These are phyloP conservation scores for Cymbopogon flexuosus DNA, from an alignment of 202 grass and related monocot species.

Conservation along the genomic window DNA sequence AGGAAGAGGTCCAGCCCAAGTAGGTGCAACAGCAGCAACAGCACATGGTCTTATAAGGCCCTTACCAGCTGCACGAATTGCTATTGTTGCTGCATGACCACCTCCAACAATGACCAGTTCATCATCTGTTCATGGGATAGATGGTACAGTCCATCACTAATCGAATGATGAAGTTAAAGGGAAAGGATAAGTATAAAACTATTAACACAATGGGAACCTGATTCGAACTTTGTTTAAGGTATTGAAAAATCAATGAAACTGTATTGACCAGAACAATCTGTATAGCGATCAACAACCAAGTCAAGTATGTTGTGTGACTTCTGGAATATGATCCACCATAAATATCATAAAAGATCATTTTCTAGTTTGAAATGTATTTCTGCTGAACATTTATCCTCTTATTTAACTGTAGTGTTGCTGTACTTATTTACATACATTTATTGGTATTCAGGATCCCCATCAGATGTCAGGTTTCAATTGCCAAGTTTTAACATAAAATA, in stretches of 20 bases:
- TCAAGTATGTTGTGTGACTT: not conserved
- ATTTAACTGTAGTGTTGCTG: not conserved
- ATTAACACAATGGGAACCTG: not conserved
- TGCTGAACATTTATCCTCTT: not conserved
- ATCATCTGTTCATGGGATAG: constrained; percentile 37
- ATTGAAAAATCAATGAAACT: constrained; percentile 1
- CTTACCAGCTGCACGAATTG: constrained; percentile 69
- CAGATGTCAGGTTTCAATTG: constrained; percentile 1
- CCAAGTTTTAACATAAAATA: constrained; percentile 2
- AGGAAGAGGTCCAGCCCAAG: constrained; percentile 89
- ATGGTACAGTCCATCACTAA: not conserved
- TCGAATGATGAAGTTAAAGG: constrained; percentile 1
- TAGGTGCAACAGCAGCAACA: constrained; percentile 85
- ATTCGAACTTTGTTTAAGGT: not conserved
- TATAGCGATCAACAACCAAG: not conserved
- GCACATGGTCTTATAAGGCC: constrained; percentile 65
- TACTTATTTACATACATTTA: not conserved
- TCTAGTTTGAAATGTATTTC: not conserved
- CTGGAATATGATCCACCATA: not conserved
- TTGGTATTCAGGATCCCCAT: not conserved
- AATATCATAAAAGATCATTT: constrained; percentile 6
- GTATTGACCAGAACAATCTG: not conserved
- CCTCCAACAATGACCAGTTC: constrained; percentile 81
- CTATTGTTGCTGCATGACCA: constrained; percentile 90
- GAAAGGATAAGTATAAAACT: not conserved